These are phyloP conservation scores for Seiridium unicorne DNA, from an alignment of 2,329 filamentous ascomycete species.

Conservation along the genomic window DNA sequence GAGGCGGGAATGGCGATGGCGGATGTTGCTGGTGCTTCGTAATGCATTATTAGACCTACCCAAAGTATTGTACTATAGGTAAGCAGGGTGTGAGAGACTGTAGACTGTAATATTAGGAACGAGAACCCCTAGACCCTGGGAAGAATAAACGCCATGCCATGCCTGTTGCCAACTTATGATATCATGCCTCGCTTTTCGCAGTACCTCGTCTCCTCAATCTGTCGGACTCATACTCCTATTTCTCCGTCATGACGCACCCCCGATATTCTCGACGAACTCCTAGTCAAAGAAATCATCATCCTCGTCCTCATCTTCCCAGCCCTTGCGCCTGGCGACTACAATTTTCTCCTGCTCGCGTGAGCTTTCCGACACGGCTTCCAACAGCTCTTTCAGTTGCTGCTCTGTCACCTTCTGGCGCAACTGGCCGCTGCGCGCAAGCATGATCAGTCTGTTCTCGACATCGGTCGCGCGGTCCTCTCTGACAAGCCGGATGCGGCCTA, in stretches of 20 bases:
- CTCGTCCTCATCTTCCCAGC: constrained; percentile 79
- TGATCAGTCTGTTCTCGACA: constrained; percentile 90
- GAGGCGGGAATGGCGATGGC: constrained; percentile 29
- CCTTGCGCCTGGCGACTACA: constrained; percentile 80
- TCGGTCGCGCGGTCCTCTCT: constrained; percentile 88
- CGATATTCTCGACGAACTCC: constrained; percentile 24
- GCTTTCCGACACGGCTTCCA: constrained; percentile 80
- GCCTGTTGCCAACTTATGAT: not conserved
- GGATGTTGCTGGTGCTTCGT: not conserved
- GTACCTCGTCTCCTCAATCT: not conserved
- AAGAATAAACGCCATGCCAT: constrained; percentile 21
- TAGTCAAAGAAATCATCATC: constrained; percentile 71
- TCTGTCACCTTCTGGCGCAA: constrained; percentile 86
- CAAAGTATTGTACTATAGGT: not conserved
- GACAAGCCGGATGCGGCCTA: constrained; percentile 92
- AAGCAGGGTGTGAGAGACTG: not conserved
- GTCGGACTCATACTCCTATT: constrained; percentile 10
- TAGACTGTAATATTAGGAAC: constrained; percentile 8
- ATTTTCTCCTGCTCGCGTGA: constrained; percentile 75
- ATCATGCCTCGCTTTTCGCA: not conserved
- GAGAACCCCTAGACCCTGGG: constrained; percentile 2
- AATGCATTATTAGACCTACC: not conserved
- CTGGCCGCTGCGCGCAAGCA: constrained; percentile 85
- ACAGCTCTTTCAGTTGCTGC: constrained; percentile 86
- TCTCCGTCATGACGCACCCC: not conserved